A percentile compares a stretch with the other conserved stretches of the same genome.
Conservation (phyloP, 345 rosid genomes). For the Theobroma cacao region DNA sequence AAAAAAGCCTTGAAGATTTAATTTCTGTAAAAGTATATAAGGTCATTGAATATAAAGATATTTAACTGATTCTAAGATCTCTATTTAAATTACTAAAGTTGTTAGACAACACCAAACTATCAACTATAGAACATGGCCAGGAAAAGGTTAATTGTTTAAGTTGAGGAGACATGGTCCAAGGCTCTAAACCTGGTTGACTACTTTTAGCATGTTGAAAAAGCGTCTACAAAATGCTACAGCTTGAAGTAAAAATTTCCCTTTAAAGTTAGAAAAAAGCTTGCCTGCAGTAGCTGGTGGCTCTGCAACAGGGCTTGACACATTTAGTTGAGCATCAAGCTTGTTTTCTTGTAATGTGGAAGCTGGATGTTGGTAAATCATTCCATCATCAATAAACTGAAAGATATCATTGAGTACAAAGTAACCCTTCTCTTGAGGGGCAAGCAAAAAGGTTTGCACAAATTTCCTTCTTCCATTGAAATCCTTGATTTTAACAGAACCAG, state of each 20-base stretch:
- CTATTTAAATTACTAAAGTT: neutral
- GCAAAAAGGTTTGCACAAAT: constrained; percentile 84
- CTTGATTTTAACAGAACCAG: constrained; percentile 78
- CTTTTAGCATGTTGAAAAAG: neutral
- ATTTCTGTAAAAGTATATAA: neutral
- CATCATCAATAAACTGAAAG: constrained; percentile 74
- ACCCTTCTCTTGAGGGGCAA: constrained; percentile 97
- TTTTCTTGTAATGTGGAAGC: constrained; percentile 46
- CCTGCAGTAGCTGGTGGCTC: constrained; percentile 63
- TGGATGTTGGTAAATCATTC: constrained; percentile 43
- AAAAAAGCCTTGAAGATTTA: neutral
- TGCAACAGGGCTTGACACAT: constrained; percentile 45
- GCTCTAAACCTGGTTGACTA: neutral
- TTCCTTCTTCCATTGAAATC: constrained; percentile 59
- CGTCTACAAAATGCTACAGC: neutral
- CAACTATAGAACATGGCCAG: neutral
- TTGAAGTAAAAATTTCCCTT: neutral
- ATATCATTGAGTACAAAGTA: constrained; percentile 87
- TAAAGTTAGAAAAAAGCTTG: neutral
- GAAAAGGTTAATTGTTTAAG: constrained; percentile 5
- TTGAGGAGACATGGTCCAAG: neutral
- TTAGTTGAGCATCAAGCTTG: constrained; percentile 42
- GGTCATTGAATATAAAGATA: neutral
- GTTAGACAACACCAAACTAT: neutral
- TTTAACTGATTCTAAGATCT: neutral